Base-by-base conservation (phyloP, 768 basidiomycete genomes). In the Boletellus ananiceps region DNA sequence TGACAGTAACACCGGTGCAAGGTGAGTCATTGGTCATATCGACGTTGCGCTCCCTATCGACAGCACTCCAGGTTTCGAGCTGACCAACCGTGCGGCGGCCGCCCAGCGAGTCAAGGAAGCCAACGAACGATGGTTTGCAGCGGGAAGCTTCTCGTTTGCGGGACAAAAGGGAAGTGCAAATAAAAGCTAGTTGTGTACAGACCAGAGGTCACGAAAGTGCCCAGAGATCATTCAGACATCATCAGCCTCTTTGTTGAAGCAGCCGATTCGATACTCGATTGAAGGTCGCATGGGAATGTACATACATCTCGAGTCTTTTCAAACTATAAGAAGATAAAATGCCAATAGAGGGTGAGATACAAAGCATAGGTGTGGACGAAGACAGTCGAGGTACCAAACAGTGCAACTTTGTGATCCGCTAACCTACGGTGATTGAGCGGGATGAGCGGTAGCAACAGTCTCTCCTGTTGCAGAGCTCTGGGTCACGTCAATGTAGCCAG, bases 1-100 rank as follows among this genome's bases (percentile, higher is more conserved):
- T 98, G 49, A 88, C 87, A 7, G 94, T 98, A 51, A 98, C 95
- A 5, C 95, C 95, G 13, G 89, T 93, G 5, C 95, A 98, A 82
- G 95, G 90, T 82, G 53, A 34, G 75, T 57, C 37, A 42, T 33
- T 23, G 5, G 27, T 36, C 46, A 42, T 50, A 16, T 40, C 40
- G 44, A 11, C 23, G 37, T 16, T 31, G 16, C 4, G 13, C 14
- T 31, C 19, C 35, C 39, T 40, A 41, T 51, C 68, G 47, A 69
- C 46, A 50, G 38, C 12, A 50, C 44, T 46, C 44, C 3, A 57
- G 91, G 93, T 31, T 88, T 99, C 69, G 94, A 99, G 68, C 76
- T 99, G 52, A 93, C 93, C 46, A 98, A 98, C 63, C 86, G 89
- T 21, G 78, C 88, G n/a, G 81, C 86, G 5, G 83, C 84, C 44